Conservation (phyloP, 192 early-diverging fungal genomes). For the Coemansia aciculifera region DNA sequence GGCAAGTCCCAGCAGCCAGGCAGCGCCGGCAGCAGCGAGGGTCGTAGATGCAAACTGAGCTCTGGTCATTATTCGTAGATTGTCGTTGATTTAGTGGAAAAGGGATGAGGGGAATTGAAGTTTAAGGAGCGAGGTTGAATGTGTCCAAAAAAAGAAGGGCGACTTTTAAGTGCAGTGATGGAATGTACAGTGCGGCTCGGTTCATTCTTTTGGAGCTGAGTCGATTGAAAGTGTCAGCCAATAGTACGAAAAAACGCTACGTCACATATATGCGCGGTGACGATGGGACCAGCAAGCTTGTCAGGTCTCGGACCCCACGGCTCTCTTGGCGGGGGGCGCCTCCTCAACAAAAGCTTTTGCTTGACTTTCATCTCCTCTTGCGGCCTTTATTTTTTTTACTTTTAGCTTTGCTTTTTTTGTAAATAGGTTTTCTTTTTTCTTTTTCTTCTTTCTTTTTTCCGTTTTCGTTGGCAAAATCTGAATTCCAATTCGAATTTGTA, state of each 20-base stretch:
- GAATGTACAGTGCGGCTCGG: not conserved
- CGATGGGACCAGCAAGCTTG: not conserved
- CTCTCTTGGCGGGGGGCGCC: not conserved
- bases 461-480: not conserved
- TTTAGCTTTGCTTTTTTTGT: not conserved
- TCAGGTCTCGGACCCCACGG: not conserved
- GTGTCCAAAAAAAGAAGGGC: not conserved
- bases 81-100: not conserved
- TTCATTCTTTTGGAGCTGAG: not conserved
- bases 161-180: not conserved
- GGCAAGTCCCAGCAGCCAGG: conserved; percentile 37
- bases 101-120: not conserved
- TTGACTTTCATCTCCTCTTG: not conserved
- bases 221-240: not conserved
- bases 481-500: not conserved
- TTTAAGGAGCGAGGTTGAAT: not conserved
- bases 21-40: conserved; percentile 18
- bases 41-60: conserved; percentile 22
- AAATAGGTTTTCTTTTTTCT: not conserved
- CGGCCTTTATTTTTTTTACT: not conserved
- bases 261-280: conserved; percentile 1
- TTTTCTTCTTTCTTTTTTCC: not conserved
- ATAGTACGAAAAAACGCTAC: not conserved
- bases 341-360: not conserved
- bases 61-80: conserved; percentile 30